phyloP scores from a whole-genome alignment of 2,329 filamentous ascomycete genomes.

The Penicillium sp. region DNA sequence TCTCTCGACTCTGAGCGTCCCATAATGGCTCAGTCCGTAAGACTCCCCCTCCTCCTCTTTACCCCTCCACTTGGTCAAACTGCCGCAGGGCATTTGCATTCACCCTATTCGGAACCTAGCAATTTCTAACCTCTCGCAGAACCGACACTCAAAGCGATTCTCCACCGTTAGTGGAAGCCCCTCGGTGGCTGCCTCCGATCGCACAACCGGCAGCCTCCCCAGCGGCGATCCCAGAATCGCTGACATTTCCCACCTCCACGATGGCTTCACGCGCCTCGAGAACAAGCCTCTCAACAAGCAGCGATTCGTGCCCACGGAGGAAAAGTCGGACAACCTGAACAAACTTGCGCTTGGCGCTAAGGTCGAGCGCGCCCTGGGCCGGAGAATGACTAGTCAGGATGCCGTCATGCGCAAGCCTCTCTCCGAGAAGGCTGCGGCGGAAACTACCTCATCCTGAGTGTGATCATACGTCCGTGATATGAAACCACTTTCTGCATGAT shows the following conservation, averaged over 20 bases:
- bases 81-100: neutral
- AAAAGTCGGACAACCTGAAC: constrained; percentile 78
- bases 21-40: constrained; percentile 56
- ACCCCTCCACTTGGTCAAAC: neutral
- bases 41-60: constrained; percentile 15
- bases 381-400: constrained; percentile 85
- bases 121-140: constrained; percentile 30
- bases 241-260: constrained; percentile 73
- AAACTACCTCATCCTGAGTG: constrained; percentile 19
- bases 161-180: constrained; percentile 53
- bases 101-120: neutral
- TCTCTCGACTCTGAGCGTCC: constrained; percentile 56
- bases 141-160: constrained; percentile 53
- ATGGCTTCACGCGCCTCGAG: constrained; percentile 80
- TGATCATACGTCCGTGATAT: neutral
- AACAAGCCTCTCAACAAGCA: constrained; percentile 82
- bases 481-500: neutral
- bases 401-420: constrained; percentile 69
- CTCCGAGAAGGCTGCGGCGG: constrained; percentile 38
- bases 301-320: constrained; percentile 72
- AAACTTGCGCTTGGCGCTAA: constrained; percentile 89
- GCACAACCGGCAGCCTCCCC: constrained; percentile 41
- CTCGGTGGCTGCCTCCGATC: constrained; percentile 48
- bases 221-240: constrained; percentile 54
- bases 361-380: constrained; percentile 79